phyloP scores from a whole-genome alignment of 805 yeast species.

The Barnettozyma botsteinii region DNA sequence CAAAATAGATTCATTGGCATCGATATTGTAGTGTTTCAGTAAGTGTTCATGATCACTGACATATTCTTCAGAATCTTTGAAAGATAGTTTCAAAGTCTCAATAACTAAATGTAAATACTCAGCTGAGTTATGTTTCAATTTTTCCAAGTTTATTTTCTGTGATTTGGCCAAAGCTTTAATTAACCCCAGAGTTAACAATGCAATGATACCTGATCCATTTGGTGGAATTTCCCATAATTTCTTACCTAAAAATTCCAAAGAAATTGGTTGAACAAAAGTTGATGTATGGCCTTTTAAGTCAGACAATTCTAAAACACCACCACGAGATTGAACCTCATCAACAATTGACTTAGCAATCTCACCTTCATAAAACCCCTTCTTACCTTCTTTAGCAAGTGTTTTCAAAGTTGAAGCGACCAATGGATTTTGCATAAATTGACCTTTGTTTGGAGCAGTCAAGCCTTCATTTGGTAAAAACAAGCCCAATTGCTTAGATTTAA shows the following conservation, averaged over 20 bases:
- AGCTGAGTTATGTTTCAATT: slow-evolving; percentile 56
- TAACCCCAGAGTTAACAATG: slow-evolving; percentile 63
- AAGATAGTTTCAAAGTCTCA: slow-evolving; percentile 66
- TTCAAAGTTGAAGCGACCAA: slow-evolving; percentile 49
- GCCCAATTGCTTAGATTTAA: slow-evolving; percentile 26
- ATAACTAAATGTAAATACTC: slow-evolving; percentile 66
- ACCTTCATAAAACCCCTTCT: slow-evolving; percentile 65
- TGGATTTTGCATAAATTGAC: slow-evolving; percentile 50
- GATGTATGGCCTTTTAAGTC: slow-evolving; percentile 57
- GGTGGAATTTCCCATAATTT: slow-evolving; percentile 81
- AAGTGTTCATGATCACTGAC: slow-evolving; percentile 55
- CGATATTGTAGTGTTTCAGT: slow-evolving; percentile 27
- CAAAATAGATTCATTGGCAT: slow-evolving; percentile 30
- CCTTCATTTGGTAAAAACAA: slow-evolving; percentile 35
- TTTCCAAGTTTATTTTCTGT: slow-evolving; percentile 38
- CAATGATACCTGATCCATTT: slow-evolving; percentile 76
- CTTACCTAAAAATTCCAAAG: slow-evolving; percentile 44
- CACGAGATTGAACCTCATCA: slow-evolving; percentile 41
- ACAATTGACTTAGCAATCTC: slow-evolving; percentile 63
- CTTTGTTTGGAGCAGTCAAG: slow-evolving; percentile 46
- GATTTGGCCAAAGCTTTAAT: slow-evolving; percentile 47
- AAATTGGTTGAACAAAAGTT: slow-evolving; percentile 60
- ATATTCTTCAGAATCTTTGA: slow-evolving; percentile 69
- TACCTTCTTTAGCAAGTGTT: slow-evolving; percentile 50
- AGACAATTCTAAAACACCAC: slow-evolving; percentile 49